These are phyloP conservation scores for Musa schizocarpa DNA, from an alignment of 176 grass and related monocot species.

Conservation along the genomic window DNA sequence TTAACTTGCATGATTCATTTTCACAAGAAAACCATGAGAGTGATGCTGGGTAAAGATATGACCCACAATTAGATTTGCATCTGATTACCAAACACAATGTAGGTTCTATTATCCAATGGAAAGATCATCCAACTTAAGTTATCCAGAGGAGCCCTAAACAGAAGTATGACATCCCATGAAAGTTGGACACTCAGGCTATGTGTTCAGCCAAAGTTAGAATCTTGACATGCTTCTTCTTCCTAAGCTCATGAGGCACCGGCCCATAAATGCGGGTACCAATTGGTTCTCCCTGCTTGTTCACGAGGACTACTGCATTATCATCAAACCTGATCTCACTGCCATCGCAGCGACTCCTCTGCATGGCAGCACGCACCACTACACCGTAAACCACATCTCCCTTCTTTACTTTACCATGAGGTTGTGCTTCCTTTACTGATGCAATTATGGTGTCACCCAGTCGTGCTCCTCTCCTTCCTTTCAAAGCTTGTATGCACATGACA, in stretches of 20 bases:
- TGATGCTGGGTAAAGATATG: background rate
- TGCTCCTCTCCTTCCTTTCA: constrained; percentile 73
- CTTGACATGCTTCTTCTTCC: constrained; percentile 95
- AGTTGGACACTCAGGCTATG: constrained; percentile 46
- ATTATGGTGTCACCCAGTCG: constrained; percentile 78
- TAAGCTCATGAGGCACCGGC: constrained; percentile 75
- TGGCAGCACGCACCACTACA: constrained; percentile 85
- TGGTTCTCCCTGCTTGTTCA: constrained; percentile 94
- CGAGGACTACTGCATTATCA: constrained; percentile 71
- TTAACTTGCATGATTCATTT: background rate
- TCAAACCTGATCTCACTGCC: constrained; percentile 87
- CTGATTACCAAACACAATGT: background rate
- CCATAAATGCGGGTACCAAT: constrained; percentile 78
- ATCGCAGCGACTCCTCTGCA: constrained; percentile 69
- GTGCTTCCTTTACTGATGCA: constrained; percentile 87
- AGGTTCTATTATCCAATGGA: background rate
- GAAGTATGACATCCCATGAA: too few relatives aligned
- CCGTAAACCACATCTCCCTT: constrained; percentile 98
- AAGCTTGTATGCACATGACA: constrained; percentile 88
- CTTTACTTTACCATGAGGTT: constrained; percentile 90
- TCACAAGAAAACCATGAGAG: background rate
- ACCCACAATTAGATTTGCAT: background rate
- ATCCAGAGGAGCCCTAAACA: background rate
- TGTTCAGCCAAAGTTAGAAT: constrained; percentile 82
- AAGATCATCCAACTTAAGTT: background rate